phyloP scores from a whole-genome alignment of 345 rosid species.

The Eucalyptus tenuipes region DNA sequence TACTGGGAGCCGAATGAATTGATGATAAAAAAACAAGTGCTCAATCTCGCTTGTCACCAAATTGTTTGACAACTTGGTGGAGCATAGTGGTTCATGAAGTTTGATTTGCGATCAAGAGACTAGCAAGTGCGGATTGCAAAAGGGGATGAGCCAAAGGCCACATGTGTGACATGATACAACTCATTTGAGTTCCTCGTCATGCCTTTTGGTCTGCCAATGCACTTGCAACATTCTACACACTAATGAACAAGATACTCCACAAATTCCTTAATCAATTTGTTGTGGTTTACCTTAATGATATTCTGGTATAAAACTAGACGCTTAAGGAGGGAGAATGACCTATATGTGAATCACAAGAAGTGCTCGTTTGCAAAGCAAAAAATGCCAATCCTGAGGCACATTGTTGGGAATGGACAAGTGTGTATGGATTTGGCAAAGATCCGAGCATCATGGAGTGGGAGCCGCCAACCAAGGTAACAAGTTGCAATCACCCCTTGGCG shows the following conservation, averaged over 20 bases:
- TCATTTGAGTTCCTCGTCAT: not conserved
- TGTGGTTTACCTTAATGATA: not conserved
- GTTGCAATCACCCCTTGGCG: not conserved
- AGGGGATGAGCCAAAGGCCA: not conserved
- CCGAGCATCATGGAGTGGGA: not conserved
- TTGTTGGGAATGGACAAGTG: not conserved
- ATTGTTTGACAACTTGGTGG: not conserved
- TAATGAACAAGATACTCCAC: not conserved
- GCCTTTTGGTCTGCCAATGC: not conserved
- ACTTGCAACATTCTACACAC: not conserved
- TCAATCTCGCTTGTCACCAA: not conserved
- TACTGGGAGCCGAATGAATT: not conserved
- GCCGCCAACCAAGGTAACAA: not conserved
- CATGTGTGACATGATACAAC: not conserved
- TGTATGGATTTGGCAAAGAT: not conserved
- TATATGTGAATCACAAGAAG: not conserved
- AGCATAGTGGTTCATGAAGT: not conserved
- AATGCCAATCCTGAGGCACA: not conserved
- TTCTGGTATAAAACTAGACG: not conserved
- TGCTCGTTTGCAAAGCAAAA: not conserved
- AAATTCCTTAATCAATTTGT: not conserved
- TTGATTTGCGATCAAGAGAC: not conserved
- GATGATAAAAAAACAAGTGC: not conserved
- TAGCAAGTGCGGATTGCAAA: not conserved
- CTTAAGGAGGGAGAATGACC: not conserved